Percentiles rank a stretch among this genome's conserved stretches.
Conservation (phyloP, 768 basidiomycete genomes). For the Amanita phalloides region DNA sequence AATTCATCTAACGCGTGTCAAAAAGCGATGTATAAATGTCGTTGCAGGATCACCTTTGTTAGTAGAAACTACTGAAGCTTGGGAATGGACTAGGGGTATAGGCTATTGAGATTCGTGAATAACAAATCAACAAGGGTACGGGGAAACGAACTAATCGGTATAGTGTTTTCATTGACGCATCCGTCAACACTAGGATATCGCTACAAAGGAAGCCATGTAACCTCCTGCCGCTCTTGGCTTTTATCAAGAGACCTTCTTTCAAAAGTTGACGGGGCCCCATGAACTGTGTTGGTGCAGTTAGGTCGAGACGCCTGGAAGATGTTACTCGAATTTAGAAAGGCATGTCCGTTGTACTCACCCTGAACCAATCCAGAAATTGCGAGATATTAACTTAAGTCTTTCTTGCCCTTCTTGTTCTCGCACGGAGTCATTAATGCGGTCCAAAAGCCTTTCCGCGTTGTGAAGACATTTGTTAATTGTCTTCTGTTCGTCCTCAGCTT, state of each 20-base stretch:
- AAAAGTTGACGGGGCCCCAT: conserved; percentile 75
- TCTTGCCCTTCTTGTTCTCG: conserved; percentile 75
- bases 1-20: conserved; percentile 41
- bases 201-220: conserved; percentile 75
- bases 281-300: conserved; percentile 82
- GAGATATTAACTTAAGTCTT: conserved; percentile 63
- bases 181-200: conserved; percentile 82
- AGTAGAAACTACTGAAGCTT: conserved; percentile 14
- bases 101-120: conserved; percentile 34
- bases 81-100: conserved; percentile 60
- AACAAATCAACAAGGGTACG: neutral
- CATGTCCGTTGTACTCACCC: conserved; percentile 36
- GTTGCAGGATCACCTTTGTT: conserved; percentile 1
- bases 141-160: conserved; percentile 67
- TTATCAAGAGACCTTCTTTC: conserved; percentile 68
- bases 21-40: neutral
- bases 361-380: conserved; percentile 80
- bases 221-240: conserved; percentile 77
- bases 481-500: conserved; percentile 48
- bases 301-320: conserved; percentile 54
- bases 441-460: conserved; percentile 63
- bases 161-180: conserved; percentile 53
- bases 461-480: conserved; percentile 44
- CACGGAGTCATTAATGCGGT: conserved; percentile 81
- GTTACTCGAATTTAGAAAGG: neutral